Conservation (phyloP, 345 rosid genomes). For the Acer negundo region DNA sequence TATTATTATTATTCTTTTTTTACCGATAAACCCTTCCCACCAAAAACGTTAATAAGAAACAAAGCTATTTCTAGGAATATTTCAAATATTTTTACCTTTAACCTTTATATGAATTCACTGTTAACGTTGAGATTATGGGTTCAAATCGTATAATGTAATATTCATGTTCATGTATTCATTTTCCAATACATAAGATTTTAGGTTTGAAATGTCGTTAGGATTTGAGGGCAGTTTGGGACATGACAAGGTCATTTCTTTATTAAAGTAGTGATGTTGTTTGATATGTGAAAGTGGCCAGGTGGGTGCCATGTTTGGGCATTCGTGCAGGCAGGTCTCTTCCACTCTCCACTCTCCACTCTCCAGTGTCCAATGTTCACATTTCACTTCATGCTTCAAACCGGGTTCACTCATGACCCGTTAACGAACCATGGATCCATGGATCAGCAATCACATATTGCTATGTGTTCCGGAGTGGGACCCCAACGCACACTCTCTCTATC, state of each 20-base stretch:
- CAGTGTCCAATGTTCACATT: neutral
- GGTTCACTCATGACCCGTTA: neutral
- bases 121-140: too few species aligned
- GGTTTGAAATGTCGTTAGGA: neutral
- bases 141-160: too few species aligned
- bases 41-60: too few species aligned
- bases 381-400: neutral
- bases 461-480: conserved; percentile 26
- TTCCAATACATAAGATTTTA: too few species aligned
- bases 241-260: neutral
- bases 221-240: neutral
- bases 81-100: too few species aligned
- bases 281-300: neutral
- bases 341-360: too few species aligned
- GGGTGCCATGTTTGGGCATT: neutral
- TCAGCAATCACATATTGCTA: neutral
- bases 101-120: too few species aligned
- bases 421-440: neutral
- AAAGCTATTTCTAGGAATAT: too few species aligned
- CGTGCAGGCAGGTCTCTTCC: neutral
- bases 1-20: too few species aligned
- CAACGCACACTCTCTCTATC: neutral
- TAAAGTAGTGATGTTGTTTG: neutral
- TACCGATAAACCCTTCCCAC: too few species aligned
- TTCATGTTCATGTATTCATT: too few species aligned